phyloP scores from a whole-genome alignment of 1,139 yeast genomes.

The Debaryomycetaceae sp. region DNA sequence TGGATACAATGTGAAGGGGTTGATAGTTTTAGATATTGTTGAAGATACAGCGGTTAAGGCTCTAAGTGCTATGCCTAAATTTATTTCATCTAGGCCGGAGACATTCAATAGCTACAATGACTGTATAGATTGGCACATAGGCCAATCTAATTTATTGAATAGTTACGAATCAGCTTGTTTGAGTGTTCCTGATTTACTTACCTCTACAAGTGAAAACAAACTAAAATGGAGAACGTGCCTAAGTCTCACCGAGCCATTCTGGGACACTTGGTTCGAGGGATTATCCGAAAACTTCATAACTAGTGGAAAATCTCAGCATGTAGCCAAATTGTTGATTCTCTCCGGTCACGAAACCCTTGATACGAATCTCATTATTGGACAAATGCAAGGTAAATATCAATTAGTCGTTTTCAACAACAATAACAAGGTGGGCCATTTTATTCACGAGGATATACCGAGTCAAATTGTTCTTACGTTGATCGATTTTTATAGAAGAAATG shows the following conservation, averaged over 20 bases:
- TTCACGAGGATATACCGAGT: constrained; percentile 84
- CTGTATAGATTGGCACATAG: constrained; percentile 84
- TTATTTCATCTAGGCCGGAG: constrained; percentile 60
- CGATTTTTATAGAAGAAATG: constrained; percentile 49
- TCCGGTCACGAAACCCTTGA: constrained; percentile 92
- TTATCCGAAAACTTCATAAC: constrained; percentile 62
- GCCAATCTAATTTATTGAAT: constrained; percentile 47
- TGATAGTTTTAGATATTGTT: constrained; percentile 83
- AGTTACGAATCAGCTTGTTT: constrained; percentile 63
- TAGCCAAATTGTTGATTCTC: constrained; percentile 71
- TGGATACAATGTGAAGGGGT: constrained; percentile 47
- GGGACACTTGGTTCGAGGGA: constrained; percentile 80
- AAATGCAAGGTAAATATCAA: constrained; percentile 96
- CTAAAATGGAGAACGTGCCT: constrained; percentile 66
- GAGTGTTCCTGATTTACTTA: constrained; percentile 69
- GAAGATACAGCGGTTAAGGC: constrained; percentile 87
- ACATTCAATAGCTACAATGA: constrained; percentile 47
- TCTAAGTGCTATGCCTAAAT: constrained; percentile 60
- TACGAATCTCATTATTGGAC: constrained; percentile 82
- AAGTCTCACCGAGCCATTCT: constrained; percentile 55
- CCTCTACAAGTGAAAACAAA: constrained; percentile 13
- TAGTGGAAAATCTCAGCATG: constrained; percentile 22
- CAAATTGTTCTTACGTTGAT: constrained; percentile 58
- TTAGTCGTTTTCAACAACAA: constrained; percentile 69
- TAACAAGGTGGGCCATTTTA: constrained; percentile 73